Conservation (phyloP, 495 filamentous ascomycete genomes). For the Lophium mytilinum region DNA sequence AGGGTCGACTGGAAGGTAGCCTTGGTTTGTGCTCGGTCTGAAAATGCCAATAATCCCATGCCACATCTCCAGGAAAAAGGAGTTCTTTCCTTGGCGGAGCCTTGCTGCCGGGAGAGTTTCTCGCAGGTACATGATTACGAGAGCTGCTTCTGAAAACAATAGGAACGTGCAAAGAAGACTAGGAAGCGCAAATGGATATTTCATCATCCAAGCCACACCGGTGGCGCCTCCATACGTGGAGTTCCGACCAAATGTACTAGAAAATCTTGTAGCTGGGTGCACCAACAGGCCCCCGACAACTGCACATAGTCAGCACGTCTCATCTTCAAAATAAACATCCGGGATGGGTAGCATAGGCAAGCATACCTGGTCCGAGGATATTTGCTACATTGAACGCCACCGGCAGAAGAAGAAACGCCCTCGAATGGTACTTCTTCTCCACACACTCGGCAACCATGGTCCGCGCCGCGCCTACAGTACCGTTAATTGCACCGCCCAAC, state of each 20-base stretch:
- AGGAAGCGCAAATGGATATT: conserved; percentile 27
- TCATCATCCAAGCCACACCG: conserved; percentile 28
- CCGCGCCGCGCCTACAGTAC: conserved; percentile 28
- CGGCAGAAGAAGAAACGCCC: conserved; percentile 29
- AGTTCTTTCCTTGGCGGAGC: neutral
- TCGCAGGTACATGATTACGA: conserved; percentile 23
- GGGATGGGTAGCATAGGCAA: neutral
- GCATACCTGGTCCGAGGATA: conserved; percentile 25
- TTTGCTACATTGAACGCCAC: conserved; percentile 31
- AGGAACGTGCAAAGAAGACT: conserved; percentile 25
- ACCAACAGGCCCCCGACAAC: conserved; percentile 28
- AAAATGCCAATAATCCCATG: neutral
- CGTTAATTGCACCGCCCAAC: conserved; percentile 30
- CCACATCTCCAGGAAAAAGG: neutral
- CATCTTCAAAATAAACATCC: neutral
- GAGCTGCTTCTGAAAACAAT: conserved; percentile 19
- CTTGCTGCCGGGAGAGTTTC: conserved; percentile 21
- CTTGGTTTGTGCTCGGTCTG: neutral
- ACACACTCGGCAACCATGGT: conserved; percentile 29
- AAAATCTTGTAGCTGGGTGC: conserved; percentile 19
- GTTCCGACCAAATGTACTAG: conserved; percentile 17
- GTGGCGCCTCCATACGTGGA: conserved; percentile 24
- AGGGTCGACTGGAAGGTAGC: neutral
- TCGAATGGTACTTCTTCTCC: conserved; percentile 27
- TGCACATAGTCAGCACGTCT: neutral